Evolutionary conservation across 192 early-diverging fungal genomes (phyloP).

Genomic region (Glomus cerebriforme): DNA sequence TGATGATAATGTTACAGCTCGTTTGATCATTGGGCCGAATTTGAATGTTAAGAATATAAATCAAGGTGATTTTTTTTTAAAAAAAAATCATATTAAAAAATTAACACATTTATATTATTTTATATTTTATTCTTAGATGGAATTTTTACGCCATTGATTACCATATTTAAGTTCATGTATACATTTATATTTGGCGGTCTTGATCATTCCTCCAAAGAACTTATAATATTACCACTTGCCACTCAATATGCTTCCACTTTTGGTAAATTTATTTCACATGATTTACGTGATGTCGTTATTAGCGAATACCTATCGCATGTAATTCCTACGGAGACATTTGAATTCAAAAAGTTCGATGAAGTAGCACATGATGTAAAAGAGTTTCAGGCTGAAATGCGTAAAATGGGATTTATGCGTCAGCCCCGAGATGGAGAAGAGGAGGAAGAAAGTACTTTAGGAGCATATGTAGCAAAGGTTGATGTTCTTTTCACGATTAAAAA

Average conservation of each 20-base stretch:
- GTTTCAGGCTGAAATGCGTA: conserved; percentile 45
- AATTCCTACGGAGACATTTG: conserved; percentile 37
- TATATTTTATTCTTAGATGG: neutral
- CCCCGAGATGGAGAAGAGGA: conserved; percentile 35
- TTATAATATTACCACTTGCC: conserved; percentile 6
- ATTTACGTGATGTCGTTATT: conserved; percentile 34
- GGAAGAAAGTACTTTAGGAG: conserved; percentile 27
- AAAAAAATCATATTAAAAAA: neutral
- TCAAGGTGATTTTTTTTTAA: neutral
- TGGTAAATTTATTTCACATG: conserved; percentile 23
- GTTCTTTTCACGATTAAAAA: conserved; percentile 50
- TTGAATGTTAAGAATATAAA: neutral
- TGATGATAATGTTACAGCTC: conserved; percentile 8
- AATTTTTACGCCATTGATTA: conserved; percentile 9
- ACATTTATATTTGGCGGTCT: conserved; percentile 28
- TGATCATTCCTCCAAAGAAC: neutral
- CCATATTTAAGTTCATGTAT: conserved; percentile 28
- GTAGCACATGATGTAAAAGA: conserved; percentile 29
- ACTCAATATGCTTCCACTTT: conserved; percentile 19
- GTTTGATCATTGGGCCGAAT: conserved; percentile 4
- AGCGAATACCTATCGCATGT: conserved; percentile 34
- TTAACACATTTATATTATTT: neutral
- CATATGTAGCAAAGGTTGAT: conserved; percentile 54
- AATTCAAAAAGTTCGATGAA: conserved; percentile 33
- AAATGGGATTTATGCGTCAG: conserved; percentile 33